Evolutionary conservation across 805 yeast species (phyloP).

Genomic region (Yarrowia porcina): DNA sequence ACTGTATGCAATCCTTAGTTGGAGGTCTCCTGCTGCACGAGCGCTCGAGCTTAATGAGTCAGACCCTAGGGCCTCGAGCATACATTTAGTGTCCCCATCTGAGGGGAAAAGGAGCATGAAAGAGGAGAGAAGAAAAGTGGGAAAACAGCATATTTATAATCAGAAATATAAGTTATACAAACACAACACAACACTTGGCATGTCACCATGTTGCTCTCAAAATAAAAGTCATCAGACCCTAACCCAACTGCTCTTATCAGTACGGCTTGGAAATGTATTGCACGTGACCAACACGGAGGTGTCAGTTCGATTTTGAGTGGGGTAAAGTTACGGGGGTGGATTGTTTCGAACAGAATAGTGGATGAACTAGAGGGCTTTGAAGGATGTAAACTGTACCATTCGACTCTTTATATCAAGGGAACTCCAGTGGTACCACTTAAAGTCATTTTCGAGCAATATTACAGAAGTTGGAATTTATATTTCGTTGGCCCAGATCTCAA

Average conservation of each 20-base stretch:
- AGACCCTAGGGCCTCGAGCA: no score
- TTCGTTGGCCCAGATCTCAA: no score
- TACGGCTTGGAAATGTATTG: not conserved
- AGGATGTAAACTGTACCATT: no score
- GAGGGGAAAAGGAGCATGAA: not conserved
- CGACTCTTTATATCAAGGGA: no score
- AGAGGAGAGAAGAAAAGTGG: not conserved
- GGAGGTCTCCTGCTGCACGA: not conserved
- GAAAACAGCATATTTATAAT: not conserved
- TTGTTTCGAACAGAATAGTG: no score
- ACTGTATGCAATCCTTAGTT: not conserved
- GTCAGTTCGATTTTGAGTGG: no score
- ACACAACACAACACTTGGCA: not conserved
- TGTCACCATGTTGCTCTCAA: not conserved
- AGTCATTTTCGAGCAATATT: no score
- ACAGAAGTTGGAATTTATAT: no score
- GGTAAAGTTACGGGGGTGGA: no score
- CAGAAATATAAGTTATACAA: not conserved
- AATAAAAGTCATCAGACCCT: not conserved
- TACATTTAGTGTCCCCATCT: not conserved
- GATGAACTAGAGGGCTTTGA: no score
- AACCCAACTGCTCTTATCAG: not conserved
- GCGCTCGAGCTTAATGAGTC: constrained; percentile 4
- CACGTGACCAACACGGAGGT: no score
- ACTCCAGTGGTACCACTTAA: no score